Base-by-base conservation (phyloP, 148 eudicot species). In the Rhododendron ovatum region DNA sequence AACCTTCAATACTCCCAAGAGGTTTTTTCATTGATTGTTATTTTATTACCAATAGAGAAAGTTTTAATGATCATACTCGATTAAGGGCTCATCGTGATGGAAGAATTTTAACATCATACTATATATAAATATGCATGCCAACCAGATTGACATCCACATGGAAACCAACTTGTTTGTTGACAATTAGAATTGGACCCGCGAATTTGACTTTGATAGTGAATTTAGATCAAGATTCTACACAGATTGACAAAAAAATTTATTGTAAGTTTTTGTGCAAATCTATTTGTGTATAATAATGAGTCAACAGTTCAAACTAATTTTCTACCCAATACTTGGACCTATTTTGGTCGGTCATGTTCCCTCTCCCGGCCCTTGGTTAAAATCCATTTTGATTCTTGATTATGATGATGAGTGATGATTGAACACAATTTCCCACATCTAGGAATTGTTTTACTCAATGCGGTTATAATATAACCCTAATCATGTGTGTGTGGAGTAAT, bases 271-370 rank as follows among this genome's bases (percentile, higher is more conserved):
- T 63, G 11, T 55, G 24, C n/a, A 61, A 61, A 61, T 22, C 26
- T 61, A 22, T 22, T 7, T 63, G 26, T 24, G 11, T 61, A 61
- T 24, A 61, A 61, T 61, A 61, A 61, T 9, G 3, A 22, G 69
- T 76, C 83, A 82, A 76, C 85, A 86, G 83, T 84, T 86, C 84
- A 86, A 45, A 50, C 22, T 80, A 1, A 3, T 13, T 78, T 43
- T 7, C 53, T 78, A 41, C 43, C 18, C 75, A 69, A 30, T 10
- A 28, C 35, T 28, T 63, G 8, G 24, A 57, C 61, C 24, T 57
- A 57, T 57, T 15, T 57, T 5, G 9, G 18, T 14, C 4, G 15
- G 43, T 47, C 17, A 41, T 17, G 39, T 73, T 47, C 82, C 26
- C 41, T 78, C 20, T n/a, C 77, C 77, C 43, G 35, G 48, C 30